Base-by-base conservation (phyloP, 1,284 basidiomycete species). In the Thecaphora thlaspeos region DNA sequence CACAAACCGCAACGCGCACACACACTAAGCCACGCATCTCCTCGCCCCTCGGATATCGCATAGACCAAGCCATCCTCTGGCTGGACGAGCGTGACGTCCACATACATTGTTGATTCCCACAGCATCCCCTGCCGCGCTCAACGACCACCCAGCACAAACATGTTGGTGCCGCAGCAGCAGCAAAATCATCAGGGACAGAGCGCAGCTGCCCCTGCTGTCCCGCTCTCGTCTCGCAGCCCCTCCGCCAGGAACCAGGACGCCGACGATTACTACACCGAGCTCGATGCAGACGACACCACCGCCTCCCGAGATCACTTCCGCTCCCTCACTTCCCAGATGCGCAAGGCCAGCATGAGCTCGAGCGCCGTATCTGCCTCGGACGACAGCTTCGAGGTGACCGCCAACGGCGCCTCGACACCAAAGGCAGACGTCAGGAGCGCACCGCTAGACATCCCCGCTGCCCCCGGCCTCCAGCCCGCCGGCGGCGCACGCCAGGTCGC, bases 201-300 rank as follows among this genome's bases (percentile, higher is more conserved):
- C n/a, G 26, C 26, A 7, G 26, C 26, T 11, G 7, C 26, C 26
- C 14, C 19, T 4, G 32, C 40, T 7, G 21, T 43, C 11, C 40
- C 51, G 36, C 61, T 56, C 34, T 52, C 54, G 19, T 8, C 48
- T 19, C 54, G 56, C 24, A 66, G 61, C 47, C 63, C 63, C 21
- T 66, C 61, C 49, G 61, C 63, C 10, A 66, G 61, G 47, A 66
- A 66, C 22, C 63, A 66, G 24, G 55, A 58, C 34, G 43, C 58
- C 2, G 58, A 59, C 2, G 63, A 55, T 32, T 66, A 61, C 52
- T 66, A 61, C 21, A 53, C 50, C 36, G 46, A 49, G 26, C 26
- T 7, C 4, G 39, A 59, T 19, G 11, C 44, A 4, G 39, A 54
- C 4, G 45, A 43, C 37, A 49, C 51, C 8, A 17, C 26, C 40